phyloP scores from a whole-genome alignment of 2,329 filamentous ascomycete species.

The Didymosphaeria variabile region DNA sequence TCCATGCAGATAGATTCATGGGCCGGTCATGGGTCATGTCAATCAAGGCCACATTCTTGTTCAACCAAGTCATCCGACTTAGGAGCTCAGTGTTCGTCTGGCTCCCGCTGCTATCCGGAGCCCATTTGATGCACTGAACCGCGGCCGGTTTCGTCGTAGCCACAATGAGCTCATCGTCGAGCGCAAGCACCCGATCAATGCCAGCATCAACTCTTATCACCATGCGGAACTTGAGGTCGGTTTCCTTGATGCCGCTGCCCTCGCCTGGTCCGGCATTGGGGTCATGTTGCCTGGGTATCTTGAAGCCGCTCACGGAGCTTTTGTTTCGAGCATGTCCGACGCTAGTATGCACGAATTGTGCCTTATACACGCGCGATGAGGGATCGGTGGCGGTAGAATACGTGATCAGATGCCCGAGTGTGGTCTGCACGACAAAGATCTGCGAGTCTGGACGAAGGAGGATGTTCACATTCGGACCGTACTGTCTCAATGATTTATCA shows the following conservation, averaged over 20 bases:
- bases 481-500: constrained; percentile 77
- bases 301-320: constrained; percentile 52
- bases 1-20: constrained; percentile 95
- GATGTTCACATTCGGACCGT: constrained; percentile 85
- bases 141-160: constrained; percentile 90
- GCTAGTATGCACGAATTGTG: constrained; percentile 71
- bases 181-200: constrained; percentile 83
- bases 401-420: constrained; percentile 87
- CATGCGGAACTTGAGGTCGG: constrained; percentile 93
- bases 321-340: constrained; percentile 59
- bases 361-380: constrained; percentile 83
- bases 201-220: constrained; percentile 98
- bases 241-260: constrained; percentile 81
- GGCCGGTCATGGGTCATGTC: constrained; percentile 95
- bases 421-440: constrained; percentile 90
- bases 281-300: constrained; percentile 49
- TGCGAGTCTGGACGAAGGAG: constrained; percentile 90
- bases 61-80: constrained; percentile 85
- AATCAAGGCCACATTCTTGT: constrained; percentile 76
- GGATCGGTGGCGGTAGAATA: constrained; percentile 90
- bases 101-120: constrained; percentile 78
- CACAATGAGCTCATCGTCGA: constrained; percentile 92
- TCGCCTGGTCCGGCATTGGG: constrained; percentile 75
- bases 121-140: constrained; percentile 97
- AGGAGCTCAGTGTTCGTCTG: constrained; percentile 93